Evolutionary conservation across 768 basidiomycete genomes (phyloP), one percentile per base, ranked within the genome.

Genomic region (Naematelia encephala): DNA sequence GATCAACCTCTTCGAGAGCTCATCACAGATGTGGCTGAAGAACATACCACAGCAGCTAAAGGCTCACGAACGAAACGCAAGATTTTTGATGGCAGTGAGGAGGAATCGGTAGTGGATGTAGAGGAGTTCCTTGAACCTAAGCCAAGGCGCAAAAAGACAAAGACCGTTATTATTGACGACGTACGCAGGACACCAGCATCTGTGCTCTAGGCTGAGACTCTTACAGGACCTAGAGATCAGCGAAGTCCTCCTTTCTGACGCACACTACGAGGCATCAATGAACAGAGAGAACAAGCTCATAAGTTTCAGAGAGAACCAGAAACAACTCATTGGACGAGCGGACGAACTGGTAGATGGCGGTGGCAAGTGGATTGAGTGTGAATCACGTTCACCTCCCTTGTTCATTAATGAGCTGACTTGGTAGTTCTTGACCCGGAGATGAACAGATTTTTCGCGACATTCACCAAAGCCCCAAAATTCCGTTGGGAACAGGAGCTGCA

Each of bases 401-500:
- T 11, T 27, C 22, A 3, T 22, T 3, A 26, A 3, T 10, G 27
- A 50, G 34, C n/a, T 25, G 5, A 43, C 5, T 48, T n/a, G n/a
- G n/a, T n/a, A 72, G 70, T 69, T 51, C 62, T 66, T 43, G 56
- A 72, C 30, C 49, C 63, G 19, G 68, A 54, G 4, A 63, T 72
- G 63, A 51, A 64, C 3, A 58, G 12, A 4, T 51, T 72, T 29
- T 62, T 72, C 29, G 39, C 52, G 1, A 56, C 34, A 22, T 52
- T 67, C 43, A 59, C 54, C 30, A 56, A 60, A 54, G 47, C 57
- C 16, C 52, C 44, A 5, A 51, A 50, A 22, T 72, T 62, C 59
- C 64, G 66, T 42, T 72, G 70, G 70, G 66, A 69, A 46, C 51
- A 51, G 13, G 66, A 70, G 16, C n/a, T 66, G n/a, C 53, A 62